A percentile compares a stretch with the other conserved stretches of the same genome.
Evolutionary conservation across 768 basidiomycete genomes (phyloP).

Genomic region (Phlegmacium glaucopus): DNA sequence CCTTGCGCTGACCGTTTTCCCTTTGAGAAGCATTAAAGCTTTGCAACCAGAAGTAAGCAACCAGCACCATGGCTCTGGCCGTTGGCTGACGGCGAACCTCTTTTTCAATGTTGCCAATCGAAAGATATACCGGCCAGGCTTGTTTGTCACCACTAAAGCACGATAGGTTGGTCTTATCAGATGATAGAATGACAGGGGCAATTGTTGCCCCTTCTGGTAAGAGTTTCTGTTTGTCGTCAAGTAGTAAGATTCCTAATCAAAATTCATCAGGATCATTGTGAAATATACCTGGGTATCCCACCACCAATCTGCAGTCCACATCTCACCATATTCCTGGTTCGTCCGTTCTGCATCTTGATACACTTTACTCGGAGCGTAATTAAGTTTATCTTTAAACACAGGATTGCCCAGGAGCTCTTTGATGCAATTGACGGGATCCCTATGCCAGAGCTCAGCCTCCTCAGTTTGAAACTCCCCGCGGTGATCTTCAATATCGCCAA

Average conservation of each 20-base stretch:
- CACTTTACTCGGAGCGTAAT: slow-evolving; percentile 24
- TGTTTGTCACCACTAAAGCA: slow-evolving; percentile 33
- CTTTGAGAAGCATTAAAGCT: slow-evolving; percentile 28
- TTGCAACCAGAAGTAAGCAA: slow-evolving; percentile 39
- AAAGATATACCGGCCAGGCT: slow-evolving; percentile 41
- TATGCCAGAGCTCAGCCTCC: slow-evolving; percentile 16
- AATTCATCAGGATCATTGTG: neutral
- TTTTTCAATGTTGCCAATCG: slow-evolving; percentile 36
- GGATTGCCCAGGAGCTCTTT: slow-evolving; percentile 26
- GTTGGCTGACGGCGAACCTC: slow-evolving; percentile 21
- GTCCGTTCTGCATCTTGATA: slow-evolving; percentile 11
- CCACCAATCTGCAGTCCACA: slow-evolving; percentile 28
- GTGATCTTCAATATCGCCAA: slow-evolving; percentile 11
- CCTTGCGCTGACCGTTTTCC: slow-evolving; percentile 20
- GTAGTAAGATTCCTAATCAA: neutral
- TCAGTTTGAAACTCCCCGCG: slow-evolving; percentile 7
- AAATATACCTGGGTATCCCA: slow-evolving; percentile 28
- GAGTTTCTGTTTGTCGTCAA: slow-evolving; percentile 8
- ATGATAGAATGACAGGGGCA: slow-evolving; percentile 34
- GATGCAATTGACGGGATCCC: slow-evolving; percentile 28
- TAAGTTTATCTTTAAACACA: slow-evolving; percentile 21
- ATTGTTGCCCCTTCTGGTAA: slow-evolving; percentile 23
- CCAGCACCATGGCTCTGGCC: slow-evolving; percentile 28
- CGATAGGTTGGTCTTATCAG: slow-evolving; percentile 29
- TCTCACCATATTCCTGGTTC: slow-evolving; percentile 17